These are phyloP conservation scores for Priceomyces medius DNA, from an alignment of 805 yeast genomes.

Conservation along the genomic window DNA sequence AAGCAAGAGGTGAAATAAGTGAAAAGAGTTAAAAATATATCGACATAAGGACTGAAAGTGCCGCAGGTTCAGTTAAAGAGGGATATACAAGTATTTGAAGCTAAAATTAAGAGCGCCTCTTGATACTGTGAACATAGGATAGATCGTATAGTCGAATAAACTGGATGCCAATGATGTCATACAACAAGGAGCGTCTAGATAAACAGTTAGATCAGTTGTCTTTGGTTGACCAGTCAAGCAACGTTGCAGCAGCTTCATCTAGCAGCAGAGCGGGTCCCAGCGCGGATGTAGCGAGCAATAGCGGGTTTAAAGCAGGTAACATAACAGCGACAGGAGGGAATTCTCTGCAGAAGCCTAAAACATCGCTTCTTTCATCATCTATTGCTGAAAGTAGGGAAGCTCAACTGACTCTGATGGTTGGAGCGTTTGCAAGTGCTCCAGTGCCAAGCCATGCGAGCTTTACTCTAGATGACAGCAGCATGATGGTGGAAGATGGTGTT, in stretches of 20 bases:
- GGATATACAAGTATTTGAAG: background rate
- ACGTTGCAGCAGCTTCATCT: constrained; percentile 1
- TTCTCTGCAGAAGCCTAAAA: constrained; percentile 10
- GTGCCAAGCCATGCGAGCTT: constrained; percentile 1
- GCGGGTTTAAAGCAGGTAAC: background rate
- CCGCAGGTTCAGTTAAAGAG: background rate
- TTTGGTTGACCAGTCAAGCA: constrained; percentile 6
- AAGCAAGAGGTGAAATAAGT: background rate
- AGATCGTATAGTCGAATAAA: background rate
- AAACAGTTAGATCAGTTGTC: constrained; percentile 11
- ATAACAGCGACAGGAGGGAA: background rate
- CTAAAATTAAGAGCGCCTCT: background rate
- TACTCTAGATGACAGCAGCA: constrained; percentile 1
- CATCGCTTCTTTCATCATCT: constrained; percentile 27
- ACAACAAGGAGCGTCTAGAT: constrained; percentile 10
- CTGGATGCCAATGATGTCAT: constrained; percentile 7
- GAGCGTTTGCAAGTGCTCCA: background rate
- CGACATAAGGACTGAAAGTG: background rate
- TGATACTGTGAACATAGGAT: background rate
- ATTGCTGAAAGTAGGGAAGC: constrained; percentile 20
- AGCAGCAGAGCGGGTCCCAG: background rate
- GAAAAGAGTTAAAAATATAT: background rate
- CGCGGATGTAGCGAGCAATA: background rate
- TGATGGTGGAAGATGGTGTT: constrained; percentile 1
- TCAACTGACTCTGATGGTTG: too few relatives aligned